Evolutionary conservation across 768 basidiomycete species (phyloP).

Genomic region (Pulveroboletus sp.): DNA sequence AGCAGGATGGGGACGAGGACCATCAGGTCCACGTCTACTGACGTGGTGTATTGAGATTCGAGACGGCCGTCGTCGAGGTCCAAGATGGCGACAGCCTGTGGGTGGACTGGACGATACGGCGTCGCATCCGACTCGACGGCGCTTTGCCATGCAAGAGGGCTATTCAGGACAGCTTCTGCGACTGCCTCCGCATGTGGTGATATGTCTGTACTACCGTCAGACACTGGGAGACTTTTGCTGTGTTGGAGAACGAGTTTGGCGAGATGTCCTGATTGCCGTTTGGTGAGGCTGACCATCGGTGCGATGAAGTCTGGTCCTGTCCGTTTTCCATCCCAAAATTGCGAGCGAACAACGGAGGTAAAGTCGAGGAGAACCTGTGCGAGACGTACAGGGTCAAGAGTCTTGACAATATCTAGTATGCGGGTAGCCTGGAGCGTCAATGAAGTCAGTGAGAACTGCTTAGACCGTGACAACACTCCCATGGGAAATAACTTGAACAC

Average conservation of each 20-base stretch:
- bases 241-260: constrained; percentile 13
- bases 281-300: constrained; percentile 18
- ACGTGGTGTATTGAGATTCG: constrained; percentile 12
- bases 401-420: background rate
- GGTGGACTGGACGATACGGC: background rate
- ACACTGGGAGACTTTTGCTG: constrained; percentile 2
- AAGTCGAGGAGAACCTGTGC: constrained; percentile 16
- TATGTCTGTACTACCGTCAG: background rate
- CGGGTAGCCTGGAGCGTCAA: background rate
- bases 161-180: too few relatives aligned
- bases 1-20: constrained; percentile 13
- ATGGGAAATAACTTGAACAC: too few relatives aligned
- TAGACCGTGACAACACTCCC: too few relatives aligned
- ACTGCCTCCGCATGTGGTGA: background rate
- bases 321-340: constrained; percentile 20
- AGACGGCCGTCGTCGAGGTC: constrained; percentile 14
- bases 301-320: constrained; percentile 18
- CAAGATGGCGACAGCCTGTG: constrained; percentile 9
- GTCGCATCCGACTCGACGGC: background rate
- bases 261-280: constrained; percentile 17
- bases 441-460: too few relatives aligned
- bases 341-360: constrained; percentile 10
- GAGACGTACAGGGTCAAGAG: constrained; percentile 10
- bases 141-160: too few relatives aligned
- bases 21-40: constrained; percentile 10